phyloP scores from a whole-genome alignment of 2,329 filamentous ascomycete species.

The Echinosphaeria canescens region DNA sequence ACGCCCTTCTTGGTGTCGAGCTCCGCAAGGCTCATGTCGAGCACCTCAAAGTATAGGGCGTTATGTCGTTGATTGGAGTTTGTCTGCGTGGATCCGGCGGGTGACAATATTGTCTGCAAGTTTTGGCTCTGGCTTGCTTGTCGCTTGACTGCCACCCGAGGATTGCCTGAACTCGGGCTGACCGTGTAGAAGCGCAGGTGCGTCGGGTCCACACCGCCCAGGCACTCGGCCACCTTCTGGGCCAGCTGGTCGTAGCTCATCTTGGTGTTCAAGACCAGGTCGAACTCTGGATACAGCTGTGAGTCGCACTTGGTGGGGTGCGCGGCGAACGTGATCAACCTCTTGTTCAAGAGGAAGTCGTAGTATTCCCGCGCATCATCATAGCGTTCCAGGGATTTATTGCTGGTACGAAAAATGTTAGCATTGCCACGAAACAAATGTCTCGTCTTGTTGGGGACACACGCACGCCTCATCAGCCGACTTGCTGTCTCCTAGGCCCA shows the following conservation, averaged over 20 bases:
- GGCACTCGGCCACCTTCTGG: slow-evolving; percentile 57
- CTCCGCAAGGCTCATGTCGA: slow-evolving; percentile 88
- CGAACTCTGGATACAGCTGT: slow-evolving; percentile 43
- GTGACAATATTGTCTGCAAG: slow-evolving; percentile 59
- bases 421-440: slow-evolving; percentile 1
- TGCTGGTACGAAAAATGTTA: slow-evolving; percentile 7
- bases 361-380: slow-evolving; percentile 74
- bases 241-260: slow-evolving; percentile 78
- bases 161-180: slow-evolving; percentile 52
- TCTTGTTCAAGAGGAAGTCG: slow-evolving; percentile 75
- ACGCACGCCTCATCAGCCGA: slow-evolving; percentile 12
- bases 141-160: slow-evolving; percentile 61
- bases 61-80: slow-evolving; percentile 53
- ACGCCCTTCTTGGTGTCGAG: slow-evolving; percentile 81
- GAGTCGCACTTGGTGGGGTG: slow-evolving; percentile 33
- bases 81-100: slow-evolving; percentile 49
- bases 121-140: slow-evolving; percentile 47
- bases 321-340: slow-evolving; percentile 58
- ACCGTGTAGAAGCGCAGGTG: slow-evolving; percentile 86
- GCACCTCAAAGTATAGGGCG: slow-evolving; percentile 72
- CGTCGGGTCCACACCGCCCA: slow-evolving; percentile 60
- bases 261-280: slow-evolving; percentile 63
- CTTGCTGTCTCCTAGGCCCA: slow-evolving; percentile 16
- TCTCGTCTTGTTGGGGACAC: background rate
- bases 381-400: slow-evolving; percentile 25